Evolutionary conservation across 305 asterid species (phyloP).

Genomic region (Fraxinus velutina): DNA sequence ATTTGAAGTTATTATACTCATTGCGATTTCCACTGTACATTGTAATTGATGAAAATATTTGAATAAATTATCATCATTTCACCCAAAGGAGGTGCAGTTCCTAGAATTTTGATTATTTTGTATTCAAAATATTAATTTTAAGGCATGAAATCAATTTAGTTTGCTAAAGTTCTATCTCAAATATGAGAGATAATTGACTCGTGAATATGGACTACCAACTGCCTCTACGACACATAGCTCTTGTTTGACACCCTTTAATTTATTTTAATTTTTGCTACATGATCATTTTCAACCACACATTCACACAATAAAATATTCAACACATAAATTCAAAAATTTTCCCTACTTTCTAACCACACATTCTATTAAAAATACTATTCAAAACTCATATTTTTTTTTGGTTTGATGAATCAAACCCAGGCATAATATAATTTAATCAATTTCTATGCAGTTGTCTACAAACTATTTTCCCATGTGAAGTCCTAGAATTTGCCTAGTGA

Average conservation of each 20-base stretch:
- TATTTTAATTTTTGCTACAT: neutral
- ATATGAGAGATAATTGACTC: neutral
- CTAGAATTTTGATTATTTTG: neutral
- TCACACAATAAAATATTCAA: neutral
- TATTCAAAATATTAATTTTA: neutral
- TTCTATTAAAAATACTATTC: neutral
- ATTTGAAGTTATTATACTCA: neutral
- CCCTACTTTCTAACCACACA: neutral
- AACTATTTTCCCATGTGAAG: neutral
- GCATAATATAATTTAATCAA: neutral
- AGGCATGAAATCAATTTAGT: neutral
- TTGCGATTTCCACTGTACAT: neutral
- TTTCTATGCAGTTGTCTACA: neutral
- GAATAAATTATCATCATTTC: neutral
- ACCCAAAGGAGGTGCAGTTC: neutral
- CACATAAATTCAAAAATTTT: neutral
- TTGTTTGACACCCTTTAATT: neutral
- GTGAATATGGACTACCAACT: neutral
- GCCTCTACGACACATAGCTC: neutral
- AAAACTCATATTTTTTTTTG: neutral
- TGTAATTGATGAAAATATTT: neutral
- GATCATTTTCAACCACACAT: neutral
- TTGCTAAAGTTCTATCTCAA: neutral
- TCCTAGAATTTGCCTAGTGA: neutral
- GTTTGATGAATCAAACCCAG: too few species aligned